Evolutionary conservation across 768 basidiomycete genomes (phyloP), one percentile per base, ranked within the genome.

Genomic region (Tulasnella sp.): DNA sequence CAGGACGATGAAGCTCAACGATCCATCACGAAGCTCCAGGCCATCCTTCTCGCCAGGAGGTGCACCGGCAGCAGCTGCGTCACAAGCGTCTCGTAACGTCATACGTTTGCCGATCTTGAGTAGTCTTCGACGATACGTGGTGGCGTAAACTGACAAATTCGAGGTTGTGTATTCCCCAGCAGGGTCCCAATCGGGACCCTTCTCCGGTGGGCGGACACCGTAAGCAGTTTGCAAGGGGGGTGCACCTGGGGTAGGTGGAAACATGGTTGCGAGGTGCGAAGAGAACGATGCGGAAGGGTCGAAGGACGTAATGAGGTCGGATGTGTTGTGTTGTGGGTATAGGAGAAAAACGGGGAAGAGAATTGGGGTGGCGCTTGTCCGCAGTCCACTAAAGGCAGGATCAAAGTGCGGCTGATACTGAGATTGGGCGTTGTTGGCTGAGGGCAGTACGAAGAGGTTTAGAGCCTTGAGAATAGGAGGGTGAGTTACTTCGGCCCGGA

Each of bases 81-180:
- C 77, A 44, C 77, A 77, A 13, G 77, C 77, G 26, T 77, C 77
- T 6, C 77, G 77, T 78, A 99, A 85, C 15, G 92, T 92, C 90
- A 97, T 91, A 83, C 93, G 95, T 85, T 91, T 93, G 18, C 96
- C 97, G 5, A 97, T 90, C 84, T 96, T 99, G 78, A 99, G 85
- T 70, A 99, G 84, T 51, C 94, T 88, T 82, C 89, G 92, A 78
- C 88, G 84, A 79, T 86, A 85, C 15, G 96, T 98, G 82, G 91
- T 91, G 44, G 93, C 93, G 84, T 98, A 99, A 6, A 98, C 87
- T 2, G 91, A 89, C 20, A 98, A 85, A 74, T 89, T 88, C 1
- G 86, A 88, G 26, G 86, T 86, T 2, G 85, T 82, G 81, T 96
- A 98, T 83, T 94, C 89, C 5, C 87, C 86, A 48, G 87, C 88